Percentiles rank a stretch among this genome's conserved stretches.
phyloP scores from a whole-genome alignment of 805 yeast species.

The Torulaspora gathmanii region DNA sequence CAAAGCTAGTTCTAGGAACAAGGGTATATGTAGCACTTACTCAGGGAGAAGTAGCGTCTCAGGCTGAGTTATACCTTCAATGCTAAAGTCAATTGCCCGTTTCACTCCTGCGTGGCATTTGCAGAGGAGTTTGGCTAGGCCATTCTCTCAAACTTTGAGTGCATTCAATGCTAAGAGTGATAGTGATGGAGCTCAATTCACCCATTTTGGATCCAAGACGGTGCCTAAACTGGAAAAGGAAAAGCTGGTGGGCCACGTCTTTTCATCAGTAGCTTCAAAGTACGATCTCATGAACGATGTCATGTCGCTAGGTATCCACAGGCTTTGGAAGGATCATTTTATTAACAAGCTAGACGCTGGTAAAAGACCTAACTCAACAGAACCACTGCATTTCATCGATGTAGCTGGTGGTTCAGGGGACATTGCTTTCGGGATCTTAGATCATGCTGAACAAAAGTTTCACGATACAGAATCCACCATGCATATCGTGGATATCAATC shows the following conservation, averaged over 20 bases:
- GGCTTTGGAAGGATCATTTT: conserved; percentile 92
- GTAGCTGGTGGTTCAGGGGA: conserved; percentile 99
- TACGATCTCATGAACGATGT: conserved; percentile 98
- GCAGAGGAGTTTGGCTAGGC: conserved; percentile 1
- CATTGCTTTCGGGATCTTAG: conserved; percentile 90
- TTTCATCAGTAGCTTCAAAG: conserved; percentile 88
- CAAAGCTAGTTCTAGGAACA: background rate
- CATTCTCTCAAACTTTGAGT: conserved; percentile 5
- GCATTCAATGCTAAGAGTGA: conserved; percentile 1
- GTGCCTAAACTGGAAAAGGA: conserved; percentile 79
- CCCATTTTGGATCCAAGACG: conserved; percentile 89
- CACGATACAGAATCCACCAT: conserved; percentile 73
- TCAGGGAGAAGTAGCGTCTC: background rate
- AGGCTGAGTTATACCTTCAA: background rate
- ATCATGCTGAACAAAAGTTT: conserved; percentile 76
- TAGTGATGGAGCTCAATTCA: conserved; percentile 41
- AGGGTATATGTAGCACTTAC: background rate
- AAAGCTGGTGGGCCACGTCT: conserved; percentile 76
- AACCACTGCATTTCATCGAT: conserved; percentile 83
- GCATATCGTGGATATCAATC: conserved; percentile 91
- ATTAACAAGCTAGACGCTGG: conserved; percentile 89
- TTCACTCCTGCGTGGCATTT: background rate
- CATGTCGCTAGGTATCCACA: conserved; percentile 92
- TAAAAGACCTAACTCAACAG: conserved; percentile 70
- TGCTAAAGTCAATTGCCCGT: conserved; percentile 4